Evolutionary conservation across 1,139 yeast genomes (phyloP), one percentile per base, ranked within the genome.

Genomic region (Diutina pseudorugosa): DNA sequence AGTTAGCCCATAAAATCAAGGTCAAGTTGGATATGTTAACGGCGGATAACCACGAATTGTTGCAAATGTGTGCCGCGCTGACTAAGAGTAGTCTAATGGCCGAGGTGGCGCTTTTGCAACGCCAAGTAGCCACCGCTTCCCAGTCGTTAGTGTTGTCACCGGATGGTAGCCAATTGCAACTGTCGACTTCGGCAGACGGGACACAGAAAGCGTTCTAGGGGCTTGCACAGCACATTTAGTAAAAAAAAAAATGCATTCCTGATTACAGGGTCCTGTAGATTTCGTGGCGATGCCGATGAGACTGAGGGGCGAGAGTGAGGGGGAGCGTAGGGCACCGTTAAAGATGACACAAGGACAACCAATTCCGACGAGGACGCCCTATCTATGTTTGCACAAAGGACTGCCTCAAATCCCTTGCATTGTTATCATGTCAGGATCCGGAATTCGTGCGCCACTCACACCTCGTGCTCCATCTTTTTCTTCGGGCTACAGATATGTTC

Each of bases 51-150:
- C 36, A 11, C n/a, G 49, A 45, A 27, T 45, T 45, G 18, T 16
- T 45, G 16, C 36, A 45, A 27, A 45, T 45, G 21, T 45, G 49
- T 18, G 40, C 40, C 21, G 21, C 40, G 9, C 40, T 27, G 40
- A 45, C 27, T 18, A 45, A 45, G 19, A 12, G 16, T 16, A n/a
- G 20, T 7, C 19, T 45, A 18, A 25, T 25, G 36, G 41, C 27
- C n/a, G 49, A 45, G 40, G 41, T 45, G 20, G 49, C 49, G n/a
- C 40, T 45, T n/a, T 45, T 45, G 21, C 49, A 23, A 1, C 23
- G 25, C 9, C 47, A 43, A 23, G n/a, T 30, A 30, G 36, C 36
- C n/a, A 30, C 36, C 5, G 11, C n/a, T 11, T 30, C 36, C 36
- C 36, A 30, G 36, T 30, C 36, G 36, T 11, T 30, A 14, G 36